These are phyloP conservation scores for Dendrobium chrysotoxum DNA, from an alignment of 106 monocot species.

Conservation along the genomic window DNA sequence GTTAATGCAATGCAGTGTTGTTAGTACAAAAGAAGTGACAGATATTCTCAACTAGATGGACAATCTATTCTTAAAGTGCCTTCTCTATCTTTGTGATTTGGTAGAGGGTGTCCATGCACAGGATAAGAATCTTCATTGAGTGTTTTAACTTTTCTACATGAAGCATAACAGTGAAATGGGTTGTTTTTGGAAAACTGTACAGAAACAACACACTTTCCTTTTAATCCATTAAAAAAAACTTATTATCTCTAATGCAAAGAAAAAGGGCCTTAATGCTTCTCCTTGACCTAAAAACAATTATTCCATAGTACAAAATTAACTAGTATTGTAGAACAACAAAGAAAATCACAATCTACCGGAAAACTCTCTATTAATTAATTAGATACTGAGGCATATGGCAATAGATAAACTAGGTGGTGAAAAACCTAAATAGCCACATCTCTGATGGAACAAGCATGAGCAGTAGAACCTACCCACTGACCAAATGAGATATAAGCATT, in stretches of 20 bases:
- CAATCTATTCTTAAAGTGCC: too few species aligned
- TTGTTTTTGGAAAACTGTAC: not conserved
- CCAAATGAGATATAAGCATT: slow-evolving; percentile 83
- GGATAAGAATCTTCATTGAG: too few species aligned
- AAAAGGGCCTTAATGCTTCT: not conserved
- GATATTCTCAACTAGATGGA: too few species aligned
- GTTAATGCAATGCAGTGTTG: too few species aligned
- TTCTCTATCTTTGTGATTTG: too few species aligned
- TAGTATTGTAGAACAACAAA: not conserved
- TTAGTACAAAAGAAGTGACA: too few species aligned
- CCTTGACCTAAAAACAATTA: not conserved
- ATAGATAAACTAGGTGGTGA: not conserved
- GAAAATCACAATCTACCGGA: not conserved
- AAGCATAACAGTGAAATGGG: too few species aligned
- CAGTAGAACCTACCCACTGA: slow-evolving; percentile 52
- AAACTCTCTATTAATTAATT: not conserved
- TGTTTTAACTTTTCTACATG: too few species aligned
- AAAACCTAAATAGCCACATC: not conserved
- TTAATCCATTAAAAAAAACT: not conserved
- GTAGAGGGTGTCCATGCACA: too few species aligned
- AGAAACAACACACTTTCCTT: not conserved
- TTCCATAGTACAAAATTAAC: not conserved
- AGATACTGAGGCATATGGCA: not conserved
- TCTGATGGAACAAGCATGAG: not conserved
- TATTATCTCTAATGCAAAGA: not conserved